Base-by-base conservation (phyloP, 1,284 basidiomycete species). In the Golubevia pallescens region DNA sequence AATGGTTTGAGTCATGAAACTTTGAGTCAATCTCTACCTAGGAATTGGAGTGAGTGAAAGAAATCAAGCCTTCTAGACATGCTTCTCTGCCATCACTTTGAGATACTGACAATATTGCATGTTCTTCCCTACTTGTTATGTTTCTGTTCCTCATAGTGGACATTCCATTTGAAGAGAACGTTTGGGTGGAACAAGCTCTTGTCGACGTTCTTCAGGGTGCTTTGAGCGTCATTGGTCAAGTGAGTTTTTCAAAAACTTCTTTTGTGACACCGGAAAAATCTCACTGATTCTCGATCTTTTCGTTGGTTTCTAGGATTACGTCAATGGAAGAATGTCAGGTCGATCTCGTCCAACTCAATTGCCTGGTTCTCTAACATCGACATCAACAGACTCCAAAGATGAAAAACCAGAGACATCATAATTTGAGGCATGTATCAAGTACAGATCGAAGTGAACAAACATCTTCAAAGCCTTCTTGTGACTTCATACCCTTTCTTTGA, bases 161-260 rank as follows among this genome's bases (percentile, higher is more conserved):
- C 2, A 70, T 83, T 1, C 67, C 77, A 1, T 76, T 77, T 51
- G 78, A 79, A 52, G 61, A 79, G 53, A 81, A 85, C 53, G 67
- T 71, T 2, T 85, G 82, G 82, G 81, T 82, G 23, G 82, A 84
- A 57, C 76, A 84, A 58, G 69, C 74, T 19, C 65, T 85, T 14
- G 74, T 78, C 54, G 82, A 85, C 60, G 75, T 75, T 0, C 70
- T 85, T n/a, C 73, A 81, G 24, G 72, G 67, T 6, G 81, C 79
- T 1, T 68, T 85, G 59, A 73, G 68, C 55, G 65, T 75, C 8
- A 70, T 84, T n/a, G 78, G 77, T 2, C 69, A 74, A 54, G 75
- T 38, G 34, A 38, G 34, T 38, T 5, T 10, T 38, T 38, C 10
- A 4, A 5, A 5, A 38, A 4, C 10, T 38, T 38, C 34, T 38